Evolutionary conservation across 2,329 filamentous ascomycete species (phyloP).

Genomic region (Botrytis fragariae): DNA sequence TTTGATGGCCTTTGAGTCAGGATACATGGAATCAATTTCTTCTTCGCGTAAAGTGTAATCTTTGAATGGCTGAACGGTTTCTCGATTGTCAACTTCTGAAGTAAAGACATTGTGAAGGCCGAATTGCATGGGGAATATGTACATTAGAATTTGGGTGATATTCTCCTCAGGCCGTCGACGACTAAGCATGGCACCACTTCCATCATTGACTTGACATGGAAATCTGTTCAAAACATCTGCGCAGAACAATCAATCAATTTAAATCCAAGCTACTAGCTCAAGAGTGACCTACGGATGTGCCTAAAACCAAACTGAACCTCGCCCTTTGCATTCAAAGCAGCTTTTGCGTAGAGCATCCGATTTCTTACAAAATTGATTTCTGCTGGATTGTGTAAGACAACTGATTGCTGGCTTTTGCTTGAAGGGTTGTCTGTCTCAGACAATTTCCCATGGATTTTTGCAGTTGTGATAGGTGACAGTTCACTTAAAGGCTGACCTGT

Average conservation of each 20-base stretch:
- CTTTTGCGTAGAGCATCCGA: slow-evolving; percentile 81
- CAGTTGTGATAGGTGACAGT: slow-evolving; percentile 27
- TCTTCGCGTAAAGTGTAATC: slow-evolving; percentile 85
- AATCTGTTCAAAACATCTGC: slow-evolving; percentile 79
- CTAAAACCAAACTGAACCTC: slow-evolving; percentile 70
- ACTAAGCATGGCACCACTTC: background rate
- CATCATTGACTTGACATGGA: slow-evolving; percentile 33
- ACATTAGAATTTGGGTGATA: slow-evolving; percentile 76
- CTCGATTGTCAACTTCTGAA: slow-evolving; percentile 58
- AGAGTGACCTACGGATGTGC: slow-evolving; percentile 66
- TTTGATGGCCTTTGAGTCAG: slow-evolving; percentile 35
- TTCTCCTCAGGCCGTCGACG: slow-evolving; percentile 39
- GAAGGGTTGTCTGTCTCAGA: background rate
- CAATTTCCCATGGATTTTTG: background rate
- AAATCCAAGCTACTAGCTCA: slow-evolving; percentile 22
- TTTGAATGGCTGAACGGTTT: slow-evolving; percentile 72
- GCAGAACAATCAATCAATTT: slow-evolving; percentile 27
- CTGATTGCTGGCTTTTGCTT: background rate
- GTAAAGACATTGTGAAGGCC: slow-evolving; percentile 90
- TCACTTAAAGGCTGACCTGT: slow-evolving; percentile 36
- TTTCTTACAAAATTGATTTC: slow-evolving; percentile 74
- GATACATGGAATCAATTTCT: slow-evolving; percentile 57
- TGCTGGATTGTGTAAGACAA: slow-evolving; percentile 43
- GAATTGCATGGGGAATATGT: slow-evolving; percentile 92
- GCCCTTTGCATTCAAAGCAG: slow-evolving; percentile 66